Evolutionary conservation across 495 filamentous ascomycete species (phyloP).

Genomic region (Tuber brumale): DNA sequence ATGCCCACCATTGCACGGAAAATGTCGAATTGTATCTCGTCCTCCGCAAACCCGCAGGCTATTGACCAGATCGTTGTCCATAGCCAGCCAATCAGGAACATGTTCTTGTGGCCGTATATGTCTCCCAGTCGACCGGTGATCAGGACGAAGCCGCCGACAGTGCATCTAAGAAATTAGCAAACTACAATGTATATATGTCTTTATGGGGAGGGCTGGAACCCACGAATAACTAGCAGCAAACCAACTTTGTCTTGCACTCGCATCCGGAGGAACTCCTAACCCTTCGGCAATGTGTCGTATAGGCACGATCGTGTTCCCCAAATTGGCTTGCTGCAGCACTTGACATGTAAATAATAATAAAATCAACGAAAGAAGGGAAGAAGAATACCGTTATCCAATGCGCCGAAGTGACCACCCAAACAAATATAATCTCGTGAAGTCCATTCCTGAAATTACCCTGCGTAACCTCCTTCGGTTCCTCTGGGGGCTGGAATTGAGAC

Average conservation of each 20-base stretch:
- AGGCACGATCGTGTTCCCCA: constrained; percentile 35
- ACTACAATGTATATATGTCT: not conserved
- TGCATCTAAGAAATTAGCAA: constrained; percentile 38
- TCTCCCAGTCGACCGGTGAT: constrained; percentile 60
- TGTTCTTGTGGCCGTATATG: constrained; percentile 55
- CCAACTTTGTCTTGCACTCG: constrained; percentile 37
- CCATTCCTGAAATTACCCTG: constrained; percentile 24
- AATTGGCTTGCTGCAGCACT: constrained; percentile 30
- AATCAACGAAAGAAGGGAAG: not conserved
- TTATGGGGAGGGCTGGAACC: constrained; percentile 18
- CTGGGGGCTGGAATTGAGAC: not conserved
- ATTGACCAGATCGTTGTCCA: constrained; percentile 58
- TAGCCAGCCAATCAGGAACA: constrained; percentile 56
- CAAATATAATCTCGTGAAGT: constrained; percentile 35
- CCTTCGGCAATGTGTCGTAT: constrained; percentile 28
- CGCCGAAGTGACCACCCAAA: constrained; percentile 35
- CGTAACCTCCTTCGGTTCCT: not conserved
- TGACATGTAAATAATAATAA: not conserved
- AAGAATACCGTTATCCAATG: constrained; percentile 35
- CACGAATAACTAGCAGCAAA: constrained; percentile 44
- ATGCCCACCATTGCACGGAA: constrained; percentile 57
- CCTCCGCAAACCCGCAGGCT: constrained; percentile 48
- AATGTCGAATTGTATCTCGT: constrained; percentile 53
- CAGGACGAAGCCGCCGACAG: constrained; percentile 60
- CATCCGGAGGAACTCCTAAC: constrained; percentile 16